Percentiles rank a stretch among this genome's conserved stretches.
These are phyloP conservation scores for Trametes pubescens DNA, from an alignment of 1,284 basidiomycete species.

Conservation along the genomic window DNA sequence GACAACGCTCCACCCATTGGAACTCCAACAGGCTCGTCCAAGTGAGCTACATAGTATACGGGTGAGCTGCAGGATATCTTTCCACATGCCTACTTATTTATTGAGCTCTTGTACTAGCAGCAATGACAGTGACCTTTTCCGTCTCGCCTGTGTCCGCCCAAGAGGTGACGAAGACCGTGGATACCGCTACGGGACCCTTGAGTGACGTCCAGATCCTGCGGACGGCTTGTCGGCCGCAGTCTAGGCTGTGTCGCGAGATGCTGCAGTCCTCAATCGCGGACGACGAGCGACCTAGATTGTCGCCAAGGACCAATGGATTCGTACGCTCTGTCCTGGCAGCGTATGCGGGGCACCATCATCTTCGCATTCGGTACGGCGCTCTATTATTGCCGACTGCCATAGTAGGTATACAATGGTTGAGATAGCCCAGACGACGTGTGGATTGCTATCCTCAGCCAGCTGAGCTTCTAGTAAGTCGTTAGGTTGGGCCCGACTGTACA, in stretches of 20 bases:
- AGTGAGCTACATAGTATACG: too few relatives aligned
- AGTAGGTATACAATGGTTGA: slow-evolving; percentile 5
- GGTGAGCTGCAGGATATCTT: too few relatives aligned
- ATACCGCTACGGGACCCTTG: too few relatives aligned
- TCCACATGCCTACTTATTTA: too few relatives aligned
- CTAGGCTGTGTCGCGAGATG: neutral
- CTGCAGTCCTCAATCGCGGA: slow-evolving; percentile 1
- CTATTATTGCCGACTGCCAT: neutral
- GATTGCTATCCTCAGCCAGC: slow-evolving; percentile 19
- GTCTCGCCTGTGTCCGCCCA: too few relatives aligned
- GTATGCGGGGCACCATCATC: slow-evolving; percentile 33
- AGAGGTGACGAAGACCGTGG: too few relatives aligned
- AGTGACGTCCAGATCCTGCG: neutral
- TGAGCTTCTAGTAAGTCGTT: slow-evolving; percentile 38
- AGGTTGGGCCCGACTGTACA: neutral
- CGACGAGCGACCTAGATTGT: neutral
- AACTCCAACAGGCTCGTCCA: too few relatives aligned
- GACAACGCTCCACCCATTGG: too few relatives aligned
- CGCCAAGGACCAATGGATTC: slow-evolving; percentile 40
- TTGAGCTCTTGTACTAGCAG: too few relatives aligned
- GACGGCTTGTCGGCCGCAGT: neutral
- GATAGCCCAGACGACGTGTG: slow-evolving; percentile 51
- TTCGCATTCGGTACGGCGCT: slow-evolving; percentile 31
- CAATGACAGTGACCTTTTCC: too few relatives aligned
- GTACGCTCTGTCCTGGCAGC: slow-evolving; percentile 42